These are phyloP conservation scores for Haplosporangium gracile DNA, from an alignment of 192 early-diverging fungal genomes.

Conservation along the genomic window DNA sequence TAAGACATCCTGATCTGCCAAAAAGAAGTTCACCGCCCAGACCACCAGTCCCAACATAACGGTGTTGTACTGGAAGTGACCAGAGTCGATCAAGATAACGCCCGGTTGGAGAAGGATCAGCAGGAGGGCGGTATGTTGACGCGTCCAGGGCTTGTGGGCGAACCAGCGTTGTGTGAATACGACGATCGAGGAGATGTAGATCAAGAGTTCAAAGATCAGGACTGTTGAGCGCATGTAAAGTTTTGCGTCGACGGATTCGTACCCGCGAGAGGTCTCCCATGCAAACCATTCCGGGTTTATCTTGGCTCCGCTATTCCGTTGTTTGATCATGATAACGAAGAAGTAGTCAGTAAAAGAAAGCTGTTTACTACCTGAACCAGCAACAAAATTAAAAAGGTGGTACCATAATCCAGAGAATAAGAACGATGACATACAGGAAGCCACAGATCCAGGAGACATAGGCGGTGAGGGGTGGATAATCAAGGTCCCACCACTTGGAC, in stretches of 20 bases:
- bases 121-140: slow-evolving; percentile 61
- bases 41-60: slow-evolving; percentile 95
- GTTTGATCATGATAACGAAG: not conserved
- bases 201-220: slow-evolving; percentile 75
- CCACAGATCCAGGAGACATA: slow-evolving; percentile 93
- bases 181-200: slow-evolving; percentile 86
- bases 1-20: slow-evolving; percentile 69
- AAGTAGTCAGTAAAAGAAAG: not conserved
- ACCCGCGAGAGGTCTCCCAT: slow-evolving; percentile 87
- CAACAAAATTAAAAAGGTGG: not conserved
- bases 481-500: slow-evolving; percentile 93
- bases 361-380: not conserved
- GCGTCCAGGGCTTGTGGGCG: slow-evolving; percentile 48
- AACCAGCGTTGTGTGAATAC: slow-evolving; percentile 70
- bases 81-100: slow-evolving; percentile 94
- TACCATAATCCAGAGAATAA: not conserved
- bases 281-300: slow-evolving; percentile 91
- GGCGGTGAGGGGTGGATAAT: slow-evolving; percentile 97
- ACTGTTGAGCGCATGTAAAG: slow-evolving; percentile 94
- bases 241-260: slow-evolving; percentile 79
- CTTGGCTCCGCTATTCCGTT: slow-evolving; percentile 68
- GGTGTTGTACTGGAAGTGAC: slow-evolving; percentile 98
- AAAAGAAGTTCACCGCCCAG: slow-evolving; percentile 79
- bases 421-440: slow-evolving; percentile 64
- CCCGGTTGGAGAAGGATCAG: slow-evolving; percentile 87